phyloP scores from a whole-genome alignment of 1,284 basidiomycete species.

The Microbotryomycetes sp. region DNA sequence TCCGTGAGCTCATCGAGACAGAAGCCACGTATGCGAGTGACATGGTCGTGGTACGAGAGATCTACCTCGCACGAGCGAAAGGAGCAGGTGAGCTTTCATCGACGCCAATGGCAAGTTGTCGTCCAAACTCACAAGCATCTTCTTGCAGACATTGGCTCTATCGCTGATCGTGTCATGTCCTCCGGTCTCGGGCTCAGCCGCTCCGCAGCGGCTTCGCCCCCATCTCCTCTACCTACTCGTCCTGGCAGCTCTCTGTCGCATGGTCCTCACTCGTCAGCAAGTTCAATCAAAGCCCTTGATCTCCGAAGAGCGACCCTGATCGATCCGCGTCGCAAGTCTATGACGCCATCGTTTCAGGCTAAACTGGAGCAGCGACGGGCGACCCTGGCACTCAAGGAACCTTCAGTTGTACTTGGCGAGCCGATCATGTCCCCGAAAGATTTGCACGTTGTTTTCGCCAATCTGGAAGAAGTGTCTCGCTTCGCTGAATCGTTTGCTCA shows the following conservation, averaged over 20 bases:
- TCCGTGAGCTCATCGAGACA: conserved; percentile 41
- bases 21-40: conserved; percentile 43
- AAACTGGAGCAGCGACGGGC: conserved; percentile 1
- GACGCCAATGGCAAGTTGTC: background rate
- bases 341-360: background rate
- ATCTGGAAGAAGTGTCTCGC: conserved; percentile 41
- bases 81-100: conserved; percentile 36
- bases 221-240: background rate
- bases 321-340: background rate
- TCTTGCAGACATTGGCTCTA: conserved; percentile 25
- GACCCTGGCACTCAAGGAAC: background rate
- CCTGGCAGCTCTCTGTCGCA: background rate
- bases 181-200: conserved; percentile 24
- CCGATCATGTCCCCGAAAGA: conserved; percentile 40
- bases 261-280: background rate
- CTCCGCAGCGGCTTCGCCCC: background rate
- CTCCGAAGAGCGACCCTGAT: no score
- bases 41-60: conserved; percentile 42
- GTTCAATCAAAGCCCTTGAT: background rate
- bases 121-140: background rate
- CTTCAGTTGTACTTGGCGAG: conserved; percentile 17
- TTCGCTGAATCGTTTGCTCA: conserved; percentile 41
- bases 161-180: conserved; percentile 31
- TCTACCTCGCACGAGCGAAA: conserved; percentile 43
- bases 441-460: conserved; percentile 43